phyloP scores from a whole-genome alignment of 371 early-diverging fungal genomes.

The Blakeslea trispora region DNA sequence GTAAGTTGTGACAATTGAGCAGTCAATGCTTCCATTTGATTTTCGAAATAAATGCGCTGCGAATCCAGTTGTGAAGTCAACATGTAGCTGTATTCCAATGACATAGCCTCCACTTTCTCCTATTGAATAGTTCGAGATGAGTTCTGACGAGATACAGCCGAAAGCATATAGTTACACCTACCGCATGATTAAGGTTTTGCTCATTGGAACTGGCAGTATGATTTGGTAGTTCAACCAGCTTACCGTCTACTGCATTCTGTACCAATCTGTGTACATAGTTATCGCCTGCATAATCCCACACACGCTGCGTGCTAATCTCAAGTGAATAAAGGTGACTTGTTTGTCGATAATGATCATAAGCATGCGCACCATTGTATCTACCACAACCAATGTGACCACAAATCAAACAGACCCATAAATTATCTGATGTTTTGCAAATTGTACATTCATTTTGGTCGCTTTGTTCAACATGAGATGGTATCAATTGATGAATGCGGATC shows the following conservation, averaged over 20 bases:
- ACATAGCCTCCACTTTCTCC: conserved; percentile 78
- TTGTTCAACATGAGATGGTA: neutral
- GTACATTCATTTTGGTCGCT: conserved; percentile 62
- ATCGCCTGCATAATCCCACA: conserved; percentile 97
- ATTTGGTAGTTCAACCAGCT: conserved; percentile 84
- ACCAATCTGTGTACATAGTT: conserved; percentile 93
- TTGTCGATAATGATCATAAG: conserved; percentile 77
- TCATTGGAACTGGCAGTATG: neutral
- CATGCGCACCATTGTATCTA: conserved; percentile 80
- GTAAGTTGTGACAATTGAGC: conserved; percentile 44
- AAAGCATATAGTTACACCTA: neutral
- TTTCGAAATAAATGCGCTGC: conserved; percentile 86
- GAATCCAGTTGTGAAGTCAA: conserved; percentile 85
- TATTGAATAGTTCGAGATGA: too few relatives aligned
- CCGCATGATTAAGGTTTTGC: neutral
- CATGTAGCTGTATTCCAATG: conserved; percentile 80
- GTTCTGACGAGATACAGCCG: neutral
- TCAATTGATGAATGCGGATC: too few relatives aligned
- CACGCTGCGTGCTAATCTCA: conserved; percentile 92
- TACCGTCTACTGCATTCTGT: conserved; percentile 88
- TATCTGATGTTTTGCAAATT: conserved; percentile 65
- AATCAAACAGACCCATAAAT: conserved; percentile 94
- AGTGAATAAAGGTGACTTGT: conserved; percentile 88
- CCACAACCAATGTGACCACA: conserved; percentile 91
- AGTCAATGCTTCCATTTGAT: conserved; percentile 58